Percentiles rank a stretch among this genome's conserved stretches.
These are phyloP conservation scores for Coemansia asiatica DNA, from an alignment of 192 early-diverging fungal genomes.

Conservation along the genomic window DNA sequence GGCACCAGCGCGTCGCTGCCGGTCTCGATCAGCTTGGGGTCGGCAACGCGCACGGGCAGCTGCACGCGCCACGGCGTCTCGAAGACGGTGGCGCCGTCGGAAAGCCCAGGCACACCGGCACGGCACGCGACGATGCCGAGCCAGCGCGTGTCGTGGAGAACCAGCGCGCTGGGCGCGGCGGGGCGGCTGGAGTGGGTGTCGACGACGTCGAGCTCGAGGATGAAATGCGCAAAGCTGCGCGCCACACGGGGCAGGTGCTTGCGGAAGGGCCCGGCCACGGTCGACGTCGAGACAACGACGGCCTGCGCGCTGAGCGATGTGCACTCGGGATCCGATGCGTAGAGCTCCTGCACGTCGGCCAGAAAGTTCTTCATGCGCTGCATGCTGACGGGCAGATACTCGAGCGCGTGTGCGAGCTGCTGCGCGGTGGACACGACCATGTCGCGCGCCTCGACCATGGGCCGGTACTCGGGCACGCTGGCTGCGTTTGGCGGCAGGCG, in stretches of 20 bases:
- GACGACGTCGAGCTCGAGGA: slow-evolving; percentile 36
- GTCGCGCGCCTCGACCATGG: slow-evolving; percentile 24
- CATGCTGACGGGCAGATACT: slow-evolving; percentile 48
- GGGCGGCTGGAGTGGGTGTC: slow-evolving; percentile 14
- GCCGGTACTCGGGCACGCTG: slow-evolving; percentile 25
- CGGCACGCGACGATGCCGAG: slow-evolving; percentile 40
- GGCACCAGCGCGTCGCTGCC: slow-evolving; percentile 45
- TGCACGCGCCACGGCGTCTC: slow-evolving; percentile 52
- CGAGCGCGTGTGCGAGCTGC: slow-evolving; percentile 52
- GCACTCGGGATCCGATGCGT: slow-evolving; percentile 43
- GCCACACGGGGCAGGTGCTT: slow-evolving; percentile 45
- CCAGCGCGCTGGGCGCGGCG: slow-evolving; percentile 42
- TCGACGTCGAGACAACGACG: slow-evolving; percentile 36
- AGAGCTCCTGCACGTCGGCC: slow-evolving; percentile 40
- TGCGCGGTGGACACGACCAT: slow-evolving; percentile 49
- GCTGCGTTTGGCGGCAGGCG: slow-evolving; percentile 39
- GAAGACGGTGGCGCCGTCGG: slow-evolving; percentile 38
- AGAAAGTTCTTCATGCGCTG: slow-evolving; percentile 47
- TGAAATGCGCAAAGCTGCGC: slow-evolving; percentile 43
- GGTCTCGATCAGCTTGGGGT: slow-evolving; percentile 26
- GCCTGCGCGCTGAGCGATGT: slow-evolving; percentile 36
- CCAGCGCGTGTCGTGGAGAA: slow-evolving; percentile 54
- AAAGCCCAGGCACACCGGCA: slow-evolving; percentile 24
- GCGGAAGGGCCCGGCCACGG: slow-evolving; percentile 41
- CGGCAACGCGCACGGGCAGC: slow-evolving; percentile 27